Conservation (phyloP, 495 filamentous ascomycete species). For the Talaromyces adpressus region DNA sequence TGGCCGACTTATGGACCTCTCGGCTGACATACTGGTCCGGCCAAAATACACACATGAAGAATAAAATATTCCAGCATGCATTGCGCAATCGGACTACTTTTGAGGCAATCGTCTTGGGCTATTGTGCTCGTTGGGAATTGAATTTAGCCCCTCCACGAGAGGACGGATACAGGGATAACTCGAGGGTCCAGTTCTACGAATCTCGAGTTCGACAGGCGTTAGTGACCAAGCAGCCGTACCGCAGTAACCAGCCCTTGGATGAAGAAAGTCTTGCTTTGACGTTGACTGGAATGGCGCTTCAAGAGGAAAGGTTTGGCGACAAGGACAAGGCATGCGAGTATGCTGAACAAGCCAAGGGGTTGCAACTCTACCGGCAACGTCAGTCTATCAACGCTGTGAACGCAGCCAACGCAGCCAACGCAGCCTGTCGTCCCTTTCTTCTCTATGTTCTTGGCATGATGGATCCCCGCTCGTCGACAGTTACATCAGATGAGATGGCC, state of each 20-base stretch:
- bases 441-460: constrained; percentile 33
- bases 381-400: background rate
- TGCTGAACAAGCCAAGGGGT: constrained; percentile 19
- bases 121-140: constrained; percentile 33
- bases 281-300: constrained; percentile 31
- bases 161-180: constrained; percentile 11
- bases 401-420: background rate
- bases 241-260: constrained; percentile 10
- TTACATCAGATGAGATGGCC: constrained; percentile 12
- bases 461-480: constrained; percentile 10
- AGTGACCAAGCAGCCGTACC: constrained; percentile 10
- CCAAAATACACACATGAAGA: constrained; percentile 31
- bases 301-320: constrained; percentile 37
- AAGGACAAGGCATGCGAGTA: constrained; percentile 21
- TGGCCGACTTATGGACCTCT: constrained; percentile 31
- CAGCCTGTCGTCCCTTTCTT: constrained; percentile 10
- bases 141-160: constrained; percentile 17
- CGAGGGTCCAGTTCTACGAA: constrained; percentile 4
- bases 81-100: constrained; percentile 32
- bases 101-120: constrained; percentile 29
- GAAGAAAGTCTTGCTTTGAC: constrained; percentile 28
- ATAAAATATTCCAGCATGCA: constrained; percentile 28
- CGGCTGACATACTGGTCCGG: constrained; percentile 40
- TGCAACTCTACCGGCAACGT: background rate
- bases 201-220: constrained; percentile 16